Percentiles rank a stretch among this genome's conserved stretches.
These are phyloP conservation scores for Dysphania ambrosioides DNA, from an alignment of 148 eudicot species.

Conservation along the genomic window DNA sequence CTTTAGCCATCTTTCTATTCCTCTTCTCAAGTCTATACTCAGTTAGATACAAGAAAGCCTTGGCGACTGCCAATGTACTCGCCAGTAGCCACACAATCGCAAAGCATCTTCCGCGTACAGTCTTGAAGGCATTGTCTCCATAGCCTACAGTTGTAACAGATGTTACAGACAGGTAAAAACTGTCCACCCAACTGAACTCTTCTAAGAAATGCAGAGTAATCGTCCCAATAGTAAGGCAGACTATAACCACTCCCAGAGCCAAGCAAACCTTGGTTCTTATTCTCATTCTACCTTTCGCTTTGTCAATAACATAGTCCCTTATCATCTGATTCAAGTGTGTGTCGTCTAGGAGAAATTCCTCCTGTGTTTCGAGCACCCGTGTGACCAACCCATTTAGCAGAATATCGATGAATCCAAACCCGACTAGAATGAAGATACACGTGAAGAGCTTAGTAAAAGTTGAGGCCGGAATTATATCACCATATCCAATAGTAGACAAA, in stretches of 20 bases:
- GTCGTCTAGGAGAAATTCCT: slow-evolving; percentile 40
- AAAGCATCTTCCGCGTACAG: slow-evolving; percentile 50
- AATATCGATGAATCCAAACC: slow-evolving; percentile 55
- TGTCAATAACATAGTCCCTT: slow-evolving; percentile 37
- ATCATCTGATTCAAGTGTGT: slow-evolving; percentile 37
- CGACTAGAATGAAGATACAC: slow-evolving; percentile 47
- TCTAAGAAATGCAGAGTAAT: slow-evolving; percentile 40
- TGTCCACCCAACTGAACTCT: slow-evolving; percentile 48
- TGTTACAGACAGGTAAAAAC: slow-evolving; percentile 62
- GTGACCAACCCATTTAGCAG: slow-evolving; percentile 45
- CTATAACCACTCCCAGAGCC: slow-evolving; percentile 49
- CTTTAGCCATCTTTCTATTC: slow-evolving; percentile 43
- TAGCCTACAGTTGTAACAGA: slow-evolving; percentile 76
- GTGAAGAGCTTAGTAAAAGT: slow-evolving; percentile 50
- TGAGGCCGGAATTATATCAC: slow-evolving; percentile 53
- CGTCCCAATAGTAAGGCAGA: slow-evolving; percentile 47
- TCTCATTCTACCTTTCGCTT: slow-evolving; percentile 49
- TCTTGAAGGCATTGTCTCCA: slow-evolving; percentile 55
- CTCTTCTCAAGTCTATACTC: slow-evolving; percentile 66
- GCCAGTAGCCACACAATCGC: slow-evolving; percentile 59
- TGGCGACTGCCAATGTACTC: slow-evolving; percentile 64
- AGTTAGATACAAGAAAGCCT: slow-evolving; percentile 56
- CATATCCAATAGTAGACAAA: slow-evolving; percentile 58
- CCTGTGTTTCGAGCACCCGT: slow-evolving; percentile 49
- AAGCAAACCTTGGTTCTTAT: slow-evolving; percentile 48